Evolutionary conservation across 1,284 basidiomycete genomes (phyloP).

Genomic region (Puccinia coronata): DNA sequence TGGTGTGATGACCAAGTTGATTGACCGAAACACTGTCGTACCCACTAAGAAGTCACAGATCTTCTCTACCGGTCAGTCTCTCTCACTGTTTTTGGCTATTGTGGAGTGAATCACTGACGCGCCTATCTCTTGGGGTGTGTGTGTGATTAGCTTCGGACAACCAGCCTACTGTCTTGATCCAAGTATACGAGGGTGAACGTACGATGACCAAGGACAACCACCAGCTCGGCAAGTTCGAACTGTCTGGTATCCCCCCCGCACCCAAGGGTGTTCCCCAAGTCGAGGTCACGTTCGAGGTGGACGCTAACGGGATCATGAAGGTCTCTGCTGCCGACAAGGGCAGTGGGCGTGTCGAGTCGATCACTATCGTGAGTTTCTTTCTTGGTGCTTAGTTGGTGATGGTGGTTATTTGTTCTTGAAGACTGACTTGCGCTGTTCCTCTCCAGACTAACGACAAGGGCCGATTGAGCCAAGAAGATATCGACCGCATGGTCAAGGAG

Average conservation of each 20-base stretch:
- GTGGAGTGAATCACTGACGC: background rate
- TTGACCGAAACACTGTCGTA: conserved; percentile 93
- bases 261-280: conserved; percentile 94
- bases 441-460: conserved; percentile 49
- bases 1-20: conserved; percentile 96
- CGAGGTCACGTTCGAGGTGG: conserved; percentile 91
- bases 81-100: background rate
- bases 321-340: conserved; percentile 86
- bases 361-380: conserved; percentile 74
- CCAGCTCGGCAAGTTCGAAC: conserved; percentile 93
- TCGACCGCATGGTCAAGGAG: conserved; percentile 76
- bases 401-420: background rate
- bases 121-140: no score
- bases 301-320: conserved; percentile 73
- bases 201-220: conserved; percentile 97
- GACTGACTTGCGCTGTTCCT: no score
- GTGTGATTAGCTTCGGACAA: conserved; percentile 83
- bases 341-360: conserved; percentile 84
- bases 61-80: conserved; percentile 70
- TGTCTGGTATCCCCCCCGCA: conserved; percentile 85
- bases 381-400: conserved; percentile 74
- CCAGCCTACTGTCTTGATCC: conserved; percentile 80
- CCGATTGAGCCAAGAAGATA: conserved; percentile 37
- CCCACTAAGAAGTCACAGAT: conserved; percentile 97
- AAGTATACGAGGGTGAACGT: conserved; percentile 91